A percentile compares a stretch with the other conserved stretches of the same genome.
These are phyloP conservation scores for Exophiala phaeomuriformis DNA, from an alignment of 2,329 filamentous ascomycete species.

Conservation along the genomic window DNA sequence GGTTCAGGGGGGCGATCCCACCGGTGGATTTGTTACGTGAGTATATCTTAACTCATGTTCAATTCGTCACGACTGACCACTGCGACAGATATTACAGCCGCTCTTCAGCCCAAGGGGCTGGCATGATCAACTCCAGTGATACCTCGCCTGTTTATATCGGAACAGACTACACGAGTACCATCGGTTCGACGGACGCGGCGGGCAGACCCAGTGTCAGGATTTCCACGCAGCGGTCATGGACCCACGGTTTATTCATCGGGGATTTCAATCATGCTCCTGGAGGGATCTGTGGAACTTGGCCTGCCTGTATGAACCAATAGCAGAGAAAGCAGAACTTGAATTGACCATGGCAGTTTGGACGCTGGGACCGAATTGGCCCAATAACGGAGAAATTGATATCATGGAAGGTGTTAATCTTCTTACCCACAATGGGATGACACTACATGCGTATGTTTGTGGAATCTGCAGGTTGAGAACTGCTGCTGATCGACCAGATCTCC, in stretches of 20 bases:
- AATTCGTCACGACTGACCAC: constrained; percentile 2
- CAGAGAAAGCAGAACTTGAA: neutral
- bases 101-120: constrained; percentile 20
- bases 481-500: constrained; percentile 9
- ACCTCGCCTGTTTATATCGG: constrained; percentile 30
- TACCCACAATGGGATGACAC: constrained; percentile 49
- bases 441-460: constrained; percentile 46
- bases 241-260: constrained; percentile 33
- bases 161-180: constrained; percentile 28
- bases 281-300: constrained; percentile 36
- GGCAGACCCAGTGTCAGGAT: constrained; percentile 32
- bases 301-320: constrained; percentile 25
- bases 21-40: constrained; percentile 33
- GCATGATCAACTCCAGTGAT: constrained; percentile 22
- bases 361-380: constrained; percentile 55
- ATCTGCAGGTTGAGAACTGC: neutral
- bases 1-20: constrained; percentile 31
- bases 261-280: constrained; percentile 33
- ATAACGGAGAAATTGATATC: constrained; percentile 61
- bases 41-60: neutral
- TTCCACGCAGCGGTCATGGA: constrained; percentile 29
- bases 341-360: constrained; percentile 35
- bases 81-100: constrained; percentile 30
- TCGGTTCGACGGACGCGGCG: constrained; percentile 16
- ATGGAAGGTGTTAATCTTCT: constrained; percentile 61